Percentiles rank a stretch among this genome's conserved stretches.
These are phyloP conservation scores for Russula olivacea DNA, from an alignment of 768 basidiomycete genomes.

Conservation along the genomic window DNA sequence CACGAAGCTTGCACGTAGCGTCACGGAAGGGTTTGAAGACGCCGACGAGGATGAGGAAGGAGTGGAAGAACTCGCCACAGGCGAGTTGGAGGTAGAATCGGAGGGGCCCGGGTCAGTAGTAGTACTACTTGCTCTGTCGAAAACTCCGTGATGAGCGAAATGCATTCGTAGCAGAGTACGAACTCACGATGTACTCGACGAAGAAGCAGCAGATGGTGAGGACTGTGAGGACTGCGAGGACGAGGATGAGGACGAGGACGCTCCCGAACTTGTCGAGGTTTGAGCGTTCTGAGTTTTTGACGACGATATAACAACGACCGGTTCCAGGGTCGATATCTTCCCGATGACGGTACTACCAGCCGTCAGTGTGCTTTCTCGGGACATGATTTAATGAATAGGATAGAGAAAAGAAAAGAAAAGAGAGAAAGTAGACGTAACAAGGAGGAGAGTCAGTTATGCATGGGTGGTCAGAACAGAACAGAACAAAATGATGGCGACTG, in stretches of 20 bases:
- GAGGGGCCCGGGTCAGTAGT: not conserved
- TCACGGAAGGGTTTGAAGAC: not conserved
- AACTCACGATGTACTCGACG: not conserved
- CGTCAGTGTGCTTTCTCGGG: not conserved
- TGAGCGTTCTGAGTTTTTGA: not conserved
- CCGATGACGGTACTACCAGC: not conserved
- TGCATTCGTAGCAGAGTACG: not conserved
- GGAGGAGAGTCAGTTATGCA: too few species aligned
- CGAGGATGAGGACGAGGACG: not conserved
- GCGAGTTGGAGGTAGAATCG: not conserved
- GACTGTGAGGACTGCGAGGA: not conserved
- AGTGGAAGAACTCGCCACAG: conserved; percentile 3
- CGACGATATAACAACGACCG: too few species aligned
- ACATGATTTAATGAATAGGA: too few species aligned
- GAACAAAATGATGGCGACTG: too few species aligned
- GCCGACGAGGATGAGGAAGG: not conserved
- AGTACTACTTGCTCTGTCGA: not conserved
- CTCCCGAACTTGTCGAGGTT: not conserved
- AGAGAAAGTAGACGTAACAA: too few species aligned
- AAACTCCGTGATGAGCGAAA: not conserved
- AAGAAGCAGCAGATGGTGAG: not conserved
- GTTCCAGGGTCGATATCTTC: not conserved
- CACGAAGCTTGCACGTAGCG: not conserved
- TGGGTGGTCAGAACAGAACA: too few species aligned
- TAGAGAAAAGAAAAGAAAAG: too few species aligned